Percentiles rank a stretch among this genome's conserved stretches.
Conservation (phyloP, 176 grass and related monocot genomes). For the Eragrostis nindensis region DNA sequence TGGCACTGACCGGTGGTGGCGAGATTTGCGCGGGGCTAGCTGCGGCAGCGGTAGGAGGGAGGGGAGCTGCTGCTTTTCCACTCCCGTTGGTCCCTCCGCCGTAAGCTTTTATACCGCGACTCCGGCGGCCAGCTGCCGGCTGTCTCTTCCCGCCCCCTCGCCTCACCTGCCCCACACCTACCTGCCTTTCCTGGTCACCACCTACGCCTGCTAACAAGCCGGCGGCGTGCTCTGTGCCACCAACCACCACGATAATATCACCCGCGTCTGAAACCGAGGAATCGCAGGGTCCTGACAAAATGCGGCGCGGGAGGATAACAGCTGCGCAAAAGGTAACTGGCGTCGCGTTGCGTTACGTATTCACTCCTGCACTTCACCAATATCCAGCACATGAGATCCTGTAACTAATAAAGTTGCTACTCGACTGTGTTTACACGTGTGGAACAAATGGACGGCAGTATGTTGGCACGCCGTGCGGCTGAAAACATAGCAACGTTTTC, state of each 20-base stretch:
- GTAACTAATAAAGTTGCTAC: too few species aligned
- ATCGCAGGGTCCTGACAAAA: background rate
- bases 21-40: conserved; percentile 17
- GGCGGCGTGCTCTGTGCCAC: conserved; percentile 45
- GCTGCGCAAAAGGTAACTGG: background rate
- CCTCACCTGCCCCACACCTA: conserved; percentile 35
- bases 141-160: background rate
- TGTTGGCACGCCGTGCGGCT: too few species aligned
- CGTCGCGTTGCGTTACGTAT: background rate
- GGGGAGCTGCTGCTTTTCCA: too few species aligned
- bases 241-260: too few species aligned
- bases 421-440: too few species aligned
- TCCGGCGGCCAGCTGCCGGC: conserved; percentile 4
- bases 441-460: too few species aligned
- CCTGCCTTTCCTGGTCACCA: conserved; percentile 24
- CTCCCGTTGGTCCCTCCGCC: background rate
- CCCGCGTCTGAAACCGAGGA: background rate
- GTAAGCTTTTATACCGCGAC: conserved; percentile 39
- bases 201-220: background rate
- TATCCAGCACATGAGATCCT: too few species aligned
- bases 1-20: conserved; percentile 33
- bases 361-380: background rate
- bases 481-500: too few species aligned
- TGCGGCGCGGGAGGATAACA: too few species aligned
- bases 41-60: too few species aligned